Percentiles rank a stretch among this genome's conserved stretches.
Conservation (phyloP, 164 flowering plant genomes). For the Magnolia kwangsiensis region DNA sequence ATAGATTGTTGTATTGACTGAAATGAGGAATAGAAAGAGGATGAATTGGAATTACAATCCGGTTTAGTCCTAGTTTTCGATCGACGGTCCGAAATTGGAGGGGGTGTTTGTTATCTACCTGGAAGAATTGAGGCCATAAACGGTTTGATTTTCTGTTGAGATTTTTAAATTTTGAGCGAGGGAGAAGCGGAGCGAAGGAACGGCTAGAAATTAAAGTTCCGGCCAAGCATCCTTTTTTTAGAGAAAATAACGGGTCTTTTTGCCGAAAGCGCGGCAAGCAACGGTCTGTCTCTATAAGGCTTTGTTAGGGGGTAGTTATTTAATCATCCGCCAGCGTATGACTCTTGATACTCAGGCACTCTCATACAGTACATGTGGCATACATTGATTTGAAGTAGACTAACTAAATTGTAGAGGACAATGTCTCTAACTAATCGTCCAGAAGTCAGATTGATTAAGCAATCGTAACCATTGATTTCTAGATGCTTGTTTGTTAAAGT, state of each 20-base stretch:
- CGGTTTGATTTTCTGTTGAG: background rate
- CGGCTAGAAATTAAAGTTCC: background rate
- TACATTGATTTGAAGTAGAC: too few relatives aligned
- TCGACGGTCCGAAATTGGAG: background rate
- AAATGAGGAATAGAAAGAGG: slow-evolving; percentile 5
- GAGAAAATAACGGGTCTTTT: background rate
- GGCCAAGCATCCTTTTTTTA: background rate
- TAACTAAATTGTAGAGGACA: too few relatives aligned
- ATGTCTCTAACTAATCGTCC: too few relatives aligned
- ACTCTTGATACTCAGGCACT: too few relatives aligned
- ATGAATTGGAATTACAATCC: background rate
- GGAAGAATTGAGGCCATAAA: background rate
- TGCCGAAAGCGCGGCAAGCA: background rate
- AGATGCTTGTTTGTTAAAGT: too few relatives aligned
- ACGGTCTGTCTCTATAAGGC: background rate
- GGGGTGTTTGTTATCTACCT: background rate
- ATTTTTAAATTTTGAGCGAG: background rate
- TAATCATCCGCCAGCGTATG: too few relatives aligned
- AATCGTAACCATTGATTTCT: too few relatives aligned
- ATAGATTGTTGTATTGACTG: background rate
- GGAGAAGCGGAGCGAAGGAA: background rate
- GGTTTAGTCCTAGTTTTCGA: background rate
- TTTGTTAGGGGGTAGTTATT: too few relatives aligned
- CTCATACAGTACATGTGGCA: too few relatives aligned
- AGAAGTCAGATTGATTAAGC: too few relatives aligned